Percentiles rank a stretch among this genome's conserved stretches.
Conservation (phyloP, 2,329 filamentous ascomycete species). For the Seiridium cupressi region DNA sequence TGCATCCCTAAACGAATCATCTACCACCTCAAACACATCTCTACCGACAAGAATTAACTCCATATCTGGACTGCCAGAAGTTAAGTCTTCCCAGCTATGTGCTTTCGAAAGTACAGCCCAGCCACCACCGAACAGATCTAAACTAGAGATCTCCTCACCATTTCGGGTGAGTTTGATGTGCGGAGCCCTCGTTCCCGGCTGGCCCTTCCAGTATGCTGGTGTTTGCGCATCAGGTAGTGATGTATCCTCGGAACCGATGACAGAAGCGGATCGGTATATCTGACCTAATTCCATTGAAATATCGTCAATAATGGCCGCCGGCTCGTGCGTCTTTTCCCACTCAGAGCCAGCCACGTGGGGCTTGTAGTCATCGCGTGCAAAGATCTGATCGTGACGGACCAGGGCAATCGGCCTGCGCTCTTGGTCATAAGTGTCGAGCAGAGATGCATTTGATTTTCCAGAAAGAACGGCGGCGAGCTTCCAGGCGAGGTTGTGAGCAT, state of each 20-base stretch:
- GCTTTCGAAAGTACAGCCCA: neutral
- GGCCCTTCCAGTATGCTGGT: neutral
- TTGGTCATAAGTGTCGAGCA: conserved; percentile 44
- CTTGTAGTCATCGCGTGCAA: neutral
- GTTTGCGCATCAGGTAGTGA: neutral
- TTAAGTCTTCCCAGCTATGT: neutral
- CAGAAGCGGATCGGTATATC: neutral
- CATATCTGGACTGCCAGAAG: neutral
- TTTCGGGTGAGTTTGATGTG: neutral
- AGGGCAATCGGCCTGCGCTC: conserved; percentile 46
- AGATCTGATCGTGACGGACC: conserved; percentile 3
- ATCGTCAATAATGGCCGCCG: neutral
- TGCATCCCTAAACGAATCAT: neutral
- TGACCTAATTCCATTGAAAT: neutral
- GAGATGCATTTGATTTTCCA: conserved; percentile 27
- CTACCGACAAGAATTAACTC: neutral
- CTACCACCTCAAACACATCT: neutral
- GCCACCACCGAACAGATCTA: neutral
- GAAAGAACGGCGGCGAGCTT: conserved; percentile 43
- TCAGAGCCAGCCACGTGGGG: neutral
- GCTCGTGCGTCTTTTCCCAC: neutral
- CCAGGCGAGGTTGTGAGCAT: conserved; percentile 49
- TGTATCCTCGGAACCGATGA: neutral
- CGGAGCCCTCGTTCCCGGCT: conserved; percentile 2
- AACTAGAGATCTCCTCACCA: neutral